Base-by-base conservation (phyloP, 345 rosid genomes). In the Gossypium herbaceum region DNA sequence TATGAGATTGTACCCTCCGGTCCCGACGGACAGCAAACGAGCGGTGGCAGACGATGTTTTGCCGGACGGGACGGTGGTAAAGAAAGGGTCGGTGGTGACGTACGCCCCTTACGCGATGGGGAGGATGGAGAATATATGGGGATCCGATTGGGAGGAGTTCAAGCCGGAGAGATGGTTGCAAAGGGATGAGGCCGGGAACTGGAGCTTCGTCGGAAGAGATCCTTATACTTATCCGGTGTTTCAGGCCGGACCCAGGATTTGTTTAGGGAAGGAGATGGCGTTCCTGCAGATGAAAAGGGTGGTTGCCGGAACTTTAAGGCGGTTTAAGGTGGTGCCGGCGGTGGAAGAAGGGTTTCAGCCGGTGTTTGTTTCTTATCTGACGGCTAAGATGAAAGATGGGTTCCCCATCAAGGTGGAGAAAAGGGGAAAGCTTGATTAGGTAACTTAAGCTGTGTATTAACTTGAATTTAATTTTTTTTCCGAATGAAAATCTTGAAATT, bases 1-100 rank as follows among this genome's bases (percentile, higher is more conserved):
- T 74, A 85, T 89, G 89, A 73, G 89, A 80, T 71, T 87, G n/a
- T 89, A 87, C 48, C 93, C 88, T 22, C 91, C 89, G n/a, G 91
- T 87, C 1, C 90, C 90, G 0, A 22, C 68, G 27, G 89, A 85
- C 41, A 27, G 73, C 10, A 87, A 85, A 73, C 47, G 73, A 10
- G 89, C 91, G 13, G 7, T 47, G 1, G 7, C 20, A 8, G 81
- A 77, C 51, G 92, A 88, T 56, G 73, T 71, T 2, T 75, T 75
- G 39, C 86, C 84, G 0, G 92, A 88, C 67, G 92, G 88, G 41
- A 88, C 84, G 9, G 17, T 9, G 44, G 82, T 89, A 52, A 82
- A 48, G 81, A 86, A 81, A 62, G 92, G 88, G 1, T 73, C 48
- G 8, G 51, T 75, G 41, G 81, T 84, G 2, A 44, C 50, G 20